Percentiles rank a stretch among this genome's conserved stretches.
Conservation (phyloP, 305 asterid species). For the Fraxinus paxiana region DNA sequence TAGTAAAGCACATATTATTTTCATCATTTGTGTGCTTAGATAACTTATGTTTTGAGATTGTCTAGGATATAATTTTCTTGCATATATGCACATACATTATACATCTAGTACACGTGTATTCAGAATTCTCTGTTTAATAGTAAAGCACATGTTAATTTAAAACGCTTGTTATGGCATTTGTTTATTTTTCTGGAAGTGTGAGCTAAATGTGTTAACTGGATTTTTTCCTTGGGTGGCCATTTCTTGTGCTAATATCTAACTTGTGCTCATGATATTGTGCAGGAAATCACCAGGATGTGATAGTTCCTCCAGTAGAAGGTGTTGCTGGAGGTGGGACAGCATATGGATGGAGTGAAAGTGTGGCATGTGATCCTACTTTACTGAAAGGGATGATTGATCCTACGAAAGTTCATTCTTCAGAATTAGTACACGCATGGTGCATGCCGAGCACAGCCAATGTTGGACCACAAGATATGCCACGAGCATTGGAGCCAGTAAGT, state of each 20-base stretch:
- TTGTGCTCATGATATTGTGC: slow-evolving; percentile 20
- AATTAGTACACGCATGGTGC: slow-evolving; percentile 83
- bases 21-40: not conserved
- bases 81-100: not conserved
- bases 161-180: not conserved
- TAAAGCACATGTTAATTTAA: not conserved
- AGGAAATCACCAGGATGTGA: slow-evolving; percentile 60
- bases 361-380: slow-evolving; percentile 45
- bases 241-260: not conserved
- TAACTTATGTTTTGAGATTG: not conserved
- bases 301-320: slow-evolving; percentile 87
- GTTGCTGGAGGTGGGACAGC: slow-evolving; percentile 98
- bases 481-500: slow-evolving; percentile 73
- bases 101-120: not conserved
- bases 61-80: not conserved
- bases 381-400: slow-evolving; percentile 77
- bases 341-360: slow-evolving; percentile 83
- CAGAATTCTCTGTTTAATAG: not conserved
- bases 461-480: slow-evolving; percentile 90
- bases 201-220: not conserved
- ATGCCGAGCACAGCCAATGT: slow-evolving; percentile 92
- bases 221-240: not conserved
- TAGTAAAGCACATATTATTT: not conserved
- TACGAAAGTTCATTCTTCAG: slow-evolving; percentile 61
- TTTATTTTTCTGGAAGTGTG: slow-evolving; percentile 2